Percentiles rank a stretch among this genome's conserved stretches.
Evolutionary conservation across 306 rosid genomes (phyloP).

Genomic region (Comarum palustre): DNA sequence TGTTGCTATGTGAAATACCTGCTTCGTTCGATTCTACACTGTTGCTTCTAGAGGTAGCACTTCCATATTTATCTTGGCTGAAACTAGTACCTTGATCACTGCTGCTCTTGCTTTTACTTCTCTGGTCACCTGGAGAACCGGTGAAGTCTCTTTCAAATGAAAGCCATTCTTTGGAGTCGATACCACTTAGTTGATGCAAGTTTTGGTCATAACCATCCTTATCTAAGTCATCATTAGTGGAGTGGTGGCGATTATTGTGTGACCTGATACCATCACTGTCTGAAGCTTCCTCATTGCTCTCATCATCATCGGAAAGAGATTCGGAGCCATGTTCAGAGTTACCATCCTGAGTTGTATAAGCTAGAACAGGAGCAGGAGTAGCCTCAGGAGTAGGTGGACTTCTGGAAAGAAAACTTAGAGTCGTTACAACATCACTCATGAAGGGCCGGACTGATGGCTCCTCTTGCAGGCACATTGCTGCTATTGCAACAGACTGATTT

Average conservation of each 20-base stretch:
- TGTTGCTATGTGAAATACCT: slow-evolving; percentile 29
- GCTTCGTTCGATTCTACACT: slow-evolving; percentile 16
- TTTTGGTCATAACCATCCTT: slow-evolving; percentile 17
- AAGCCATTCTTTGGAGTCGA: slow-evolving; percentile 26
- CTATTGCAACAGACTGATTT: slow-evolving; percentile 83
- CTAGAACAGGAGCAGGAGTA: slow-evolving; percentile 23
- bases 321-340: not conserved
- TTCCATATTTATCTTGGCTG: slow-evolving; percentile 19
- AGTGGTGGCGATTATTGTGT: not conserved
- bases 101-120: slow-evolving; percentile 27
- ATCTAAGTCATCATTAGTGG: not conserved
- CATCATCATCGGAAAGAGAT: slow-evolving; percentile 15
- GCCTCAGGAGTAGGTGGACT: slow-evolving; percentile 32
- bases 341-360: slow-evolving; percentile 9
- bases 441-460: slow-evolving; percentile 82
- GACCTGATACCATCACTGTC: slow-evolving; percentile 24
- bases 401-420: slow-evolving; percentile 69
- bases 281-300: slow-evolving; percentile 11
- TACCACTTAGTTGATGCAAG: slow-evolving; percentile 18
- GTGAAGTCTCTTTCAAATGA: slow-evolving; percentile 37
- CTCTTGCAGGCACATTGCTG: slow-evolving; percentile 94
- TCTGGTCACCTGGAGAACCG: slow-evolving; percentile 24
- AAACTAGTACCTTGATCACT: slow-evolving; percentile 11
- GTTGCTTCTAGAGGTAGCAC: slow-evolving; percentile 20
- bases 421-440: slow-evolving; percentile 72